Evolutionary conservation across 805 yeast species (phyloP), one percentile per base, ranked within the genome.

Genomic region (Starmerella gropengiesseri): DNA sequence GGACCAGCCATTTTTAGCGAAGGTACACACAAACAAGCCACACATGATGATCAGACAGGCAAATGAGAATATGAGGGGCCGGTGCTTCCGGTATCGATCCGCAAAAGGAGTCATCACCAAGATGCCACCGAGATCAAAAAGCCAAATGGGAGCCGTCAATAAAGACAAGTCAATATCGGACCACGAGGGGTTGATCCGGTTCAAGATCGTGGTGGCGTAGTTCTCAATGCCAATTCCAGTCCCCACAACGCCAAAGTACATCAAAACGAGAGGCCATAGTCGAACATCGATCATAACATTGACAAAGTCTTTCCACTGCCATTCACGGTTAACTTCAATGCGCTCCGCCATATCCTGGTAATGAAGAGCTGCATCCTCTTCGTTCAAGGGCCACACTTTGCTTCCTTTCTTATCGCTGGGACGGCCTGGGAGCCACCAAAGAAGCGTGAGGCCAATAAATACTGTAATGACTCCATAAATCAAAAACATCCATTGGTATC

Each of bases 211-310:
- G 3, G 94, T 78, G 5, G 87, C 94, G 61, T 80, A 84, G 17
- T 79, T 89, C 25, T 86, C 86, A 37, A 84, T 65, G 25, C 94
- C 95, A 55, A 71, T 78, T 1, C 95, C 95, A n/a, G 84, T 75
- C 36, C 94, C 95, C 20, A 84, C 94, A 17, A 81, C 94, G 16
- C 94, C 95, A 58, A 84, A 85, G 62, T 84, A 84, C 94, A 84
- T 84, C 63, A 84, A 67, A 34, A 82, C 66, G 46, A 85, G 61
- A 1, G 94, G 91, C 87, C 87, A 83, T 31, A 79, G 67, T 50
- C 91, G 68, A 34, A 70, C 55, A 57, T 85, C 94, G 25, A 66
- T 53, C 18, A 81, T 50, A 31, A 84, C 71, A 7, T 57, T 59
- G 31, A 61, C 53, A 23, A 84, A 65, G 46, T 82, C 89, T 29